Conservation (phyloP, 176 grass and related monocot genomes). For the Oropetium thomaeum region DNA sequence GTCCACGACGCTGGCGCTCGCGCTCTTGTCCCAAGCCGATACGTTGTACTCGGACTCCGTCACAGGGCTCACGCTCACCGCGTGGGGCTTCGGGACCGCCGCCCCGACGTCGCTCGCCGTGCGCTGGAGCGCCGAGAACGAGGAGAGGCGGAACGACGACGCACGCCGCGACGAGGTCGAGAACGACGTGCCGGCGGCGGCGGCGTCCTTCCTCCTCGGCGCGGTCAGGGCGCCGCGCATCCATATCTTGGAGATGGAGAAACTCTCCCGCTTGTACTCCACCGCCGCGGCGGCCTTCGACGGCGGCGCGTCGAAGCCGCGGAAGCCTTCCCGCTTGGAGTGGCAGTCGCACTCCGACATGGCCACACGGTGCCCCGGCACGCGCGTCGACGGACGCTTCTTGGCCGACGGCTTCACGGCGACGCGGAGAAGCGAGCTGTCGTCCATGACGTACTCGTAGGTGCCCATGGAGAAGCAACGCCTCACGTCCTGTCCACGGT, state of each 20-base stretch:
- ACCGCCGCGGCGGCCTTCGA: neutral
- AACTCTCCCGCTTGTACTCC: constrained; percentile 59
- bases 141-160: constrained; percentile 64
- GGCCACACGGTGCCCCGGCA: constrained; percentile 47
- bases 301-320: constrained; percentile 40
- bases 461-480: constrained; percentile 92
- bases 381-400: constrained; percentile 24
- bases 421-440: constrained; percentile 47
- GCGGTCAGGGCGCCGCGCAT: constrained; percentile 31
- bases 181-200: neutral
- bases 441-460: constrained; percentile 96
- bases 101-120: constrained; percentile 37
- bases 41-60: constrained; percentile 79
- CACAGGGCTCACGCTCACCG: constrained; percentile 46
- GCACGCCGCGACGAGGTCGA: constrained; percentile 42
- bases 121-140: constrained; percentile 40
- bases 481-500: constrained; percentile 53
- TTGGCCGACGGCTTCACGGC: constrained; percentile 73
- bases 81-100: constrained; percentile 39
- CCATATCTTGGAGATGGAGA: constrained; percentile 93
- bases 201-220: constrained; percentile 43
- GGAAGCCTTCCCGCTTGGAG: constrained; percentile 73
- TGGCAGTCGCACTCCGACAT: constrained; percentile 95
- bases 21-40: constrained; percentile 65
- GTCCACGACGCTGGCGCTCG: constrained; percentile 52